These are phyloP conservation scores for Yamadazyma philogaea DNA, from an alignment of 805 yeast genomes.

Conservation along the genomic window DNA sequence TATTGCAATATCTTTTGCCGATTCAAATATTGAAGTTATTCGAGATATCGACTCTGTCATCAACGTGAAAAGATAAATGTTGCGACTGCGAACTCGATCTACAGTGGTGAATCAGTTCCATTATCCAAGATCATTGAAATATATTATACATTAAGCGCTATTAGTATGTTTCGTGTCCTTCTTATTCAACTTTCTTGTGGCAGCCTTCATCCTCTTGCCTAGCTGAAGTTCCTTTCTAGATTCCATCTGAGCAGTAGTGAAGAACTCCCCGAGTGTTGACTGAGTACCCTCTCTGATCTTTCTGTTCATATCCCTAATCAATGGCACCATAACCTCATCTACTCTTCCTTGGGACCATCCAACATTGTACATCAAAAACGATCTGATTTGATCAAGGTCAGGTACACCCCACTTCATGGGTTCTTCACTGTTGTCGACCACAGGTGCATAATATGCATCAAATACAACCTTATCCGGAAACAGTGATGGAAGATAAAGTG, in stretches of 20 bases:
- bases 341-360: constrained; percentile 78
- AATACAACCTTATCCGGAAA: constrained; percentile 71
- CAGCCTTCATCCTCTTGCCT: constrained; percentile 62
- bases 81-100: background rate
- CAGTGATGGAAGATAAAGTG: constrained; percentile 50
- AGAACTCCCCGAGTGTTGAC: constrained; percentile 61
- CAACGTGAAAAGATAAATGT: background rate
- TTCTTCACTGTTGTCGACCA: constrained; percentile 77
- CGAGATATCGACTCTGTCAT: constrained; percentile 53
- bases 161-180: background rate
- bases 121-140: too few relatives aligned
- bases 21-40: constrained; percentile 70
- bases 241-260: constrained; percentile 55
- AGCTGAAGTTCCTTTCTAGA: constrained; percentile 44
- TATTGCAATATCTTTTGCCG: constrained; percentile 73
- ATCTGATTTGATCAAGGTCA: constrained; percentile 72
- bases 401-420: constrained; percentile 89
- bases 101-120: too few relatives aligned
- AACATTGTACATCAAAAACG: constrained; percentile 62
- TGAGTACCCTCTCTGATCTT: constrained; percentile 55
- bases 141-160: background rate
- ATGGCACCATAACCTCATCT: constrained; percentile 82
- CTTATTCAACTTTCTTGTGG: constrained; percentile 46
- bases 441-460: constrained; percentile 76
- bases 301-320: constrained; percentile 73